phyloP scores from a whole-genome alignment of 768 basidiomycete genomes.

The Trametes cingulata region DNA sequence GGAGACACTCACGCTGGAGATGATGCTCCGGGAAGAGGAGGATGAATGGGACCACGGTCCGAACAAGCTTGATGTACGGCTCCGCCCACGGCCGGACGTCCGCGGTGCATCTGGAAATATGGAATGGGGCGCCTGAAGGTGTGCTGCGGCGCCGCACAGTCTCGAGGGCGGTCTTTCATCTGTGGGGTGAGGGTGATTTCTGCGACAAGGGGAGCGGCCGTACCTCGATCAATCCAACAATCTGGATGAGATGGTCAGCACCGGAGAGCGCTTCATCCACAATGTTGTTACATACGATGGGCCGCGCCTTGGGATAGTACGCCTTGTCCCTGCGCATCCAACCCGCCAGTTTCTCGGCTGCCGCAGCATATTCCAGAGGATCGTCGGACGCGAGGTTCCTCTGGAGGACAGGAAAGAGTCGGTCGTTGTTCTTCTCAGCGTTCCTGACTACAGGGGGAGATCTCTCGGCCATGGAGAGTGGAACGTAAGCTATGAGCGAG shows the following conservation, averaged over 20 bases:
- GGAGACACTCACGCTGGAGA: slow-evolving; percentile 18
- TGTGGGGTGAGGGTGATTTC: background rate
- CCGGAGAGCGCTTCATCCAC: background rate
- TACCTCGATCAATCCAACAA: slow-evolving; percentile 24
- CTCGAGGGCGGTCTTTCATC: slow-evolving; percentile 19
- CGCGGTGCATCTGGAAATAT: slow-evolving; percentile 14
- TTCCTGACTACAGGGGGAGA: background rate
- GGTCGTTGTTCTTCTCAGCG: slow-evolving; percentile 27
- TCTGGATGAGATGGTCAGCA: slow-evolving; percentile 7
- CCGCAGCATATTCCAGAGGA: slow-evolving; percentile 4
- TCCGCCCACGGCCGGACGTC: slow-evolving; percentile 14
- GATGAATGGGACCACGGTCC: slow-evolving; percentile 17
- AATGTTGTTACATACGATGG: slow-evolving; percentile 18
- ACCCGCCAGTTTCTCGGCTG: slow-evolving; percentile 20
- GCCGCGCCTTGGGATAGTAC: slow-evolving; percentile 28
- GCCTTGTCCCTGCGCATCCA: slow-evolving; percentile 27
- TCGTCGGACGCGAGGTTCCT: slow-evolving; percentile 15
- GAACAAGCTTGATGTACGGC: slow-evolving; percentile 19
- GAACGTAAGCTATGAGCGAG: background rate
- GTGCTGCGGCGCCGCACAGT: slow-evolving; percentile 16
- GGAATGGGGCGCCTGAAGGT: slow-evolving; percentile 9
- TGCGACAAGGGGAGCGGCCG: background rate
- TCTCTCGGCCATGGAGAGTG: background rate
- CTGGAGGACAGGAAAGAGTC: slow-evolving; percentile 23
- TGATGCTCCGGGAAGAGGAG: slow-evolving; percentile 19